Evolutionary conservation across 768 basidiomycete species (phyloP), one percentile per base, ranked within the genome.

Genomic region (Mycena vulgaris): DNA sequence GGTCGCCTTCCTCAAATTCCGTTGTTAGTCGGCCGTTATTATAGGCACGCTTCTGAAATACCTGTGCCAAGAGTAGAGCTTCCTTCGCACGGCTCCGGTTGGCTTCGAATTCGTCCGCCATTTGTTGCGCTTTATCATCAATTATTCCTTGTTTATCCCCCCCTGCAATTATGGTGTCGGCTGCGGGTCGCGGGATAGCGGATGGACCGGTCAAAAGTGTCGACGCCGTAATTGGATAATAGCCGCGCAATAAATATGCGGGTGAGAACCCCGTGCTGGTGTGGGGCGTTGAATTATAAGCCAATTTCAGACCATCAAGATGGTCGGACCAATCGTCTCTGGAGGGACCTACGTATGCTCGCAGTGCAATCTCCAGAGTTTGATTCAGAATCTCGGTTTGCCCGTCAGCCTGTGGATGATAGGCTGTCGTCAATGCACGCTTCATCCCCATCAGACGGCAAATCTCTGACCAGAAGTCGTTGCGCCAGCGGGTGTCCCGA

Each of bases 311-410:
- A 11, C 19, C 72, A 37, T 77, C 69, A 3, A 83, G 47, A 5
- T 59, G 64, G 0, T 70, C 27, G 0, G 19, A 48, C 82, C 82
- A 83, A 52, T 80, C 71, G 35, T 78, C 61, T 11, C 70, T 47
- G 7, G 53, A 40, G 2, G 73, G 72, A 19, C 68, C 76, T 1
- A 81, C 68, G 58, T 81, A 82, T 0, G 78, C 76, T 13, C 78
- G 65, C 7, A 83, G 42, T 1, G 74, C 63, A 9, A 77, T 78
- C 70, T 83, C 80, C 0, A 84, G 56, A 0, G 57, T 69, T 59
- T 80, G 80, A 71, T 83, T 83, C 17, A 79, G 25, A 0, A 77
- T 66, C 70, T 84, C 81, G 0, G 78, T 82, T 66, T 82, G 83
- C 0, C 81, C 83, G 66, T 84, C 81, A 5, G 80, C 76, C 73